Base-by-base conservation (phyloP, 2,329 filamentous ascomycete species). In the Sporothrix humicola region DNA sequence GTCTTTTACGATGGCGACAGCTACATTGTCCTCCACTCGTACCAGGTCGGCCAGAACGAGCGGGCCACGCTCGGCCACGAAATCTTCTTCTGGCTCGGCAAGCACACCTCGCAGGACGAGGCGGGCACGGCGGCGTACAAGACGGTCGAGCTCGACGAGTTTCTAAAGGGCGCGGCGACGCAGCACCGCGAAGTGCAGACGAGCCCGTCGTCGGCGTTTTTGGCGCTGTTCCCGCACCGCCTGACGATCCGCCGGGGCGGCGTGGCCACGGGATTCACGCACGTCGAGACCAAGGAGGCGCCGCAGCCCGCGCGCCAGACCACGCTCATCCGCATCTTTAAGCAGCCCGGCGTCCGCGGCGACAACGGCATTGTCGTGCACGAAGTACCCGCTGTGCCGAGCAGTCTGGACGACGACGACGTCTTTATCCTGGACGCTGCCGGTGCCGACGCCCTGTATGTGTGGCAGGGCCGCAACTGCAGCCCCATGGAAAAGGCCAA, bases 71-170 rank as follows among this genome's bases (percentile, higher is more conserved):
- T 91, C 4, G 83, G 82, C 58, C 90, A 92, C 77, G 89, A 92
- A 69, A 86, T 92, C 78, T 92, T 90, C 84, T 92, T 92, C 82
- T 92, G 90, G 90, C 85, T 92, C 0, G 90, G 90, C 4, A 83
- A 81, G 70, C 87, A 91, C 78, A 92, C 90, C 0, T 86, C 88
- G 2, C 89, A 91, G 81, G 90, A 92, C 76, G 90, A 92, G 81
- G 89, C 90, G 1, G 90, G 90, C 17, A 89, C 87, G 0, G 90
- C 90, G 0, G 90, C 90, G 1, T 91, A 92, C 82, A 92, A 92
- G 83, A 91, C 90, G 0, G 89, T 91, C 31, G 90, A 92, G 80
- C 83, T 92, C 17, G 90, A 92, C 77, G 90, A 92, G 80, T 91
- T 90, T 78, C 80, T 92, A 69, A 82, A 85, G 56, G 90, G 90